Evolutionary conservation across 2,329 filamentous ascomycete species (phyloP).

Genomic region (Rutstroemia sp.): DNA sequence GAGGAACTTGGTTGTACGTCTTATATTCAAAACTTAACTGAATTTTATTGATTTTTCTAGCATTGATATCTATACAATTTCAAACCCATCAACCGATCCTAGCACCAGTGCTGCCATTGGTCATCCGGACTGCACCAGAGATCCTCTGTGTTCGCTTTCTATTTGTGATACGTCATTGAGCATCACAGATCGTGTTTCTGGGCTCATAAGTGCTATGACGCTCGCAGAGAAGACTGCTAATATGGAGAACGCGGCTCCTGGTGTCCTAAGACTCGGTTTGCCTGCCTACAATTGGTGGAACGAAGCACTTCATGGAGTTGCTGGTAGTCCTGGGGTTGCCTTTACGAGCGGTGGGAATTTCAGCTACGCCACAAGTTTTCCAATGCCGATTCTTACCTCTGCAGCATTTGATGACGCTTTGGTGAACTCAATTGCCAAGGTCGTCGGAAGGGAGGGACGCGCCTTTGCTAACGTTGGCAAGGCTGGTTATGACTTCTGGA

Average conservation of each 20-base stretch:
- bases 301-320: constrained; percentile 4
- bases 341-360: neutral
- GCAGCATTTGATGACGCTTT: neutral
- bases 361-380: neutral
- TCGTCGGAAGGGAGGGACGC: constrained; percentile 55
- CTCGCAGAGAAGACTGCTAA: neutral
- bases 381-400: neutral
- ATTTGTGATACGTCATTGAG: neutral
- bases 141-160: neutral
- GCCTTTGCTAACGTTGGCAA: constrained; percentile 56
- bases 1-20: neutral
- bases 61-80: neutral
- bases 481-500: constrained; percentile 52
- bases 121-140: neutral
- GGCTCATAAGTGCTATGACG: neutral
- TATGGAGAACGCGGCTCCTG: neutral
- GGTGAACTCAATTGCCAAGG: constrained; percentile 15
- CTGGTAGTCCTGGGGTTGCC: neutral
- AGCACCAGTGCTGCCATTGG: neutral
- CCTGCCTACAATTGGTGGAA: neutral
- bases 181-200: neutral
- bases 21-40: neutral
- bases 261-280: neutral
- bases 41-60: neutral
- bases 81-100: neutral